Percentiles rank a stretch among this genome's conserved stretches.
These are phyloP conservation scores for Curvularia spicifera DNA, from an alignment of 2,329 filamentous ascomycete species.

Conservation along the genomic window DNA sequence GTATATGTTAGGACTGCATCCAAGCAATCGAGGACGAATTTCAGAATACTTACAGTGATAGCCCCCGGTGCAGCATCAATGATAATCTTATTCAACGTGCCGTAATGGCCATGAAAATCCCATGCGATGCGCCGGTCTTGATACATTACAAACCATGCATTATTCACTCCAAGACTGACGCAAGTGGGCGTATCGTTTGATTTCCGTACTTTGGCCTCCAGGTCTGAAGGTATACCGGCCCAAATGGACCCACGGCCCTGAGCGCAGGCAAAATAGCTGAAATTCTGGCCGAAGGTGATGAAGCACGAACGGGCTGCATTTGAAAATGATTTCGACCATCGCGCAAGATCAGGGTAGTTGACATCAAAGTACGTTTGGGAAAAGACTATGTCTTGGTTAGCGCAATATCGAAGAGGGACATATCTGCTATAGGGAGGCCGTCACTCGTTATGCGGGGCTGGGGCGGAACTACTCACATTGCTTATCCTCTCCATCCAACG, in stretches of 20 bases:
- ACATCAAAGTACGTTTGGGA: slow-evolving; percentile 41
- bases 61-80: slow-evolving; percentile 33
- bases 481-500: slow-evolving; percentile 44
- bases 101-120: slow-evolving; percentile 45
- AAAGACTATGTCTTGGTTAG: slow-evolving; percentile 36
- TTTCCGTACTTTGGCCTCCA: slow-evolving; percentile 45
- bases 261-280: slow-evolving; percentile 43
- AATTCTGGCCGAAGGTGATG: slow-evolving; percentile 42
- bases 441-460: slow-evolving; percentile 15
- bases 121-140: slow-evolving; percentile 39
- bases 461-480: slow-evolving; percentile 38
- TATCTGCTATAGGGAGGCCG: slow-evolving; percentile 8
- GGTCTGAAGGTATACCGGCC: slow-evolving; percentile 42
- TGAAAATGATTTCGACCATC: slow-evolving; percentile 38
- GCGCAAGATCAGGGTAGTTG: slow-evolving; percentile 41
- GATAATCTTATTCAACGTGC: slow-evolving; percentile 37
- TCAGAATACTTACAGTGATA: slow-evolving; percentile 35
- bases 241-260: slow-evolving; percentile 44
- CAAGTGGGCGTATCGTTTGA: slow-evolving; percentile 40
- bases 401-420: slow-evolving; percentile 2
- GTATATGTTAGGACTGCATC: slow-evolving; percentile 1
- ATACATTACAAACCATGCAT: slow-evolving; percentile 46
- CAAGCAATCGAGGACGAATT: background rate
- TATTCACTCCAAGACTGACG: slow-evolving; percentile 38
- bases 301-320: slow-evolving; percentile 38